phyloP scores from a whole-genome alignment of 2,329 filamentous ascomycete species.

The Arthrobotrys entomopaga region DNA sequence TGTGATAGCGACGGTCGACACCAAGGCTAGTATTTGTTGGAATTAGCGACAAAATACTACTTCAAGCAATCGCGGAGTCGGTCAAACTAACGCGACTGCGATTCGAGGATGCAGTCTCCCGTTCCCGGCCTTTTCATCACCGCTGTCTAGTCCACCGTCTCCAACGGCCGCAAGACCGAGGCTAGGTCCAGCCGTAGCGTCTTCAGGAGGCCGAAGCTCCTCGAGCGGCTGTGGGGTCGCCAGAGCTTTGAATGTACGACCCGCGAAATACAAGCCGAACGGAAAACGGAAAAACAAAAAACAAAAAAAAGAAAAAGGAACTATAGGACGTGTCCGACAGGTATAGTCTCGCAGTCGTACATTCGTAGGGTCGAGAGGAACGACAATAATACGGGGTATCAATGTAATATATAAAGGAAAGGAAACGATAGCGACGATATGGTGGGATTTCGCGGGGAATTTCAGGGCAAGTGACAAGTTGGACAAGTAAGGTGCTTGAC shows the following conservation, averaged over 20 bases:
- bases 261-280: constrained; percentile 15
- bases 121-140: constrained; percentile 27
- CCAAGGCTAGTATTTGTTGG: constrained; percentile 65
- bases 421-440: neutral
- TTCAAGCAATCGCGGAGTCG: neutral
- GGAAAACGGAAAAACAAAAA: neutral
- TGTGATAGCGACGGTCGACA: constrained; percentile 76
- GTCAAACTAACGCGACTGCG: constrained; percentile 40
- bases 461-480: constrained; percentile 7
- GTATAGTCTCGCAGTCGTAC: constrained; percentile 7
- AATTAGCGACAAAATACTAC: neutral
- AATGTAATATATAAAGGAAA: neutral
- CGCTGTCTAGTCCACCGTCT: constrained; percentile 37
- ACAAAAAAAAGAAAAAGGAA: neutral
- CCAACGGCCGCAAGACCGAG: neutral
- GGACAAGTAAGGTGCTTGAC: neutral
- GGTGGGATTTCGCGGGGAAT: constrained; percentile 5
- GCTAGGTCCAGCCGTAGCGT: constrained; percentile 27
- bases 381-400: neutral
- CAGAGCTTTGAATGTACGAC: constrained; percentile 35
- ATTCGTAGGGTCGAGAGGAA: constrained; percentile 7
- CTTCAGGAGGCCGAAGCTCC: constrained; percentile 44
- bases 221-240: constrained; percentile 45
- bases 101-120: constrained; percentile 45
- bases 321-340: constrained; percentile 8